Evolutionary conservation across 768 basidiomycete genomes (phyloP).

Genomic region (Mycena maculata): DNA sequence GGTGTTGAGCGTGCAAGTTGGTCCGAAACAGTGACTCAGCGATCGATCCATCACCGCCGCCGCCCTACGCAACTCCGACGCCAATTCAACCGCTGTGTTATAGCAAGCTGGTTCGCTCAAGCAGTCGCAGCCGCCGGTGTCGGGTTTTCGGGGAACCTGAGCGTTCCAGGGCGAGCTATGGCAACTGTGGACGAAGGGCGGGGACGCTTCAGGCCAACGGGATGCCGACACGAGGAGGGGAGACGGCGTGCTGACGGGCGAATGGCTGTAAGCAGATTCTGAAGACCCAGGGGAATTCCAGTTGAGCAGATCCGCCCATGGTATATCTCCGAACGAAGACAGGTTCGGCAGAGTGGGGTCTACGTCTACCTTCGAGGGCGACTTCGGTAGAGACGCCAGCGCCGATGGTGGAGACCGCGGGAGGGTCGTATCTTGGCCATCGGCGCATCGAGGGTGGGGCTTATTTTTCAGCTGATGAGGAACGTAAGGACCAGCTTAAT

Average conservation of each 20-base stretch:
- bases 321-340: conserved; percentile 13
- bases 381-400: conserved; percentile 28
- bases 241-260: conserved; percentile 52
- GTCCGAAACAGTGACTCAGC: conserved; percentile 52
- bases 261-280: conserved; percentile 43
- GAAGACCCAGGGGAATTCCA: conserved; percentile 37
- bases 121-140: conserved; percentile 53
- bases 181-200: conserved; percentile 44
- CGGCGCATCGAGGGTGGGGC: conserved; percentile 72
- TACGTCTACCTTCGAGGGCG: background rate
- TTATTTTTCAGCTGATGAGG: conserved; percentile 72
- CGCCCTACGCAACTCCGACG: conserved; percentile 69
- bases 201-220: conserved; percentile 54
- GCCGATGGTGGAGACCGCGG: conserved; percentile 36
- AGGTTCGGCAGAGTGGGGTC: background rate
- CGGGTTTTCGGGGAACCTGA: conserved; percentile 32
- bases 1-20: conserved; percentile 45
- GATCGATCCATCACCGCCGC: conserved; percentile 64
- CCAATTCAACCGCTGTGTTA: conserved; percentile 72
- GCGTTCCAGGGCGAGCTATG: conserved; percentile 40
- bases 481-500: conserved; percentile 48
- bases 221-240: conserved; percentile 42
- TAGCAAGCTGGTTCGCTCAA: conserved; percentile 66
- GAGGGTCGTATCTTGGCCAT: conserved; percentile 45
- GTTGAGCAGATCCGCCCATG: conserved; percentile 34